phyloP scores from a whole-genome alignment of 495 filamentous ascomycete genomes.

The Neurospora sp. region DNA sequence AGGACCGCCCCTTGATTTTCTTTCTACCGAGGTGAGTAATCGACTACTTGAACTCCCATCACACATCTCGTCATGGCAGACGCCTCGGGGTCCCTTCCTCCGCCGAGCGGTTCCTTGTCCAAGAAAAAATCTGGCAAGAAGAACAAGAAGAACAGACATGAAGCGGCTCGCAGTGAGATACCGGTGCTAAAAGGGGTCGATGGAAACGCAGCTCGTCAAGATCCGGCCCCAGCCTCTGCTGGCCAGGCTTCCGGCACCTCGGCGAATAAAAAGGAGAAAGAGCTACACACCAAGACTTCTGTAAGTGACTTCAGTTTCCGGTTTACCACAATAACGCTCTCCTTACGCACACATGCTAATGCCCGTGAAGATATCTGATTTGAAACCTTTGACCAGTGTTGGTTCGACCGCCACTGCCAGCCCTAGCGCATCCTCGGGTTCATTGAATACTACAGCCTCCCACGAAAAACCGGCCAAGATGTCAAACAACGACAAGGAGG shows the following conservation, averaged over 20 bases:
- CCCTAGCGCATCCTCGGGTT: background rate
- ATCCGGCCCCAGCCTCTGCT: background rate
- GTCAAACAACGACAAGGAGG: background rate
- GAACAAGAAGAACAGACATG: slow-evolving; percentile 2
- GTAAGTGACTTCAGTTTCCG: background rate
- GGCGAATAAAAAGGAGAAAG: background rate
- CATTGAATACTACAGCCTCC: background rate
- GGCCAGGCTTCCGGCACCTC: background rate
- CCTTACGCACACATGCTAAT: background rate
- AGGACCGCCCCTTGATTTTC: background rate
- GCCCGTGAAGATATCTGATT: background rate
- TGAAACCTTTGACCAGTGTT: background rate
- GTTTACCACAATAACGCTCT: background rate
- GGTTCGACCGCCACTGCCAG: background rate
- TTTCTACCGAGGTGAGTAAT: background rate
- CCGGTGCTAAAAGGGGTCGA: slow-evolving; percentile 7
- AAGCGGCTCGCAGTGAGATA: background rate
- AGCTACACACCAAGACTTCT: background rate
- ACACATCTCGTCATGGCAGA: background rate
- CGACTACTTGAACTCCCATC: background rate
- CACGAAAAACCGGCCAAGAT: background rate
- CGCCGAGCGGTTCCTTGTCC: background rate
- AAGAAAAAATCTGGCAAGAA: slow-evolving; percentile 9
- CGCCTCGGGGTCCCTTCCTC: background rate
- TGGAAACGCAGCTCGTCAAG: slow-evolving; percentile 8